phyloP scores from a whole-genome alignment of 1,284 basidiomycete species.

The Puccinia triticina region DNA sequence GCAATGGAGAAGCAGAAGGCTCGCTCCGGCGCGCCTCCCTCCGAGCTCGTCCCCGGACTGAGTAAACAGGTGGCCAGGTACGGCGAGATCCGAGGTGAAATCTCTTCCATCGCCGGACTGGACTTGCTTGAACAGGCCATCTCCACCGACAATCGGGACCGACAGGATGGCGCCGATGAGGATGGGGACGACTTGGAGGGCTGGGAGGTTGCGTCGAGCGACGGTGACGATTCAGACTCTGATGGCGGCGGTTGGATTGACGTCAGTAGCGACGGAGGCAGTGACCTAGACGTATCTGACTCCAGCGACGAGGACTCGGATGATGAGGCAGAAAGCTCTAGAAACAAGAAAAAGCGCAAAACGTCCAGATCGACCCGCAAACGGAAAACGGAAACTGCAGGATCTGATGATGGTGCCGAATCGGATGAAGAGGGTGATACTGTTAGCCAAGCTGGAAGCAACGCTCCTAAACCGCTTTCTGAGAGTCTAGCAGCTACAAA shows the following conservation, averaged over 20 bases:
- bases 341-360: slow-evolving; percentile 51
- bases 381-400: slow-evolving; percentile 47
- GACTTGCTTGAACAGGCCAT: slow-evolving; percentile 87
- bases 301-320: slow-evolving; percentile 76
- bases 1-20: slow-evolving; percentile 49
- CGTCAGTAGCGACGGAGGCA: slow-evolving; percentile 73
- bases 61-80: slow-evolving; percentile 53
- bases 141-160: slow-evolving; percentile 65
- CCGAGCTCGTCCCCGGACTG: slow-evolving; percentile 44
- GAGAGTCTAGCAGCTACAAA: slow-evolving; percentile 38
- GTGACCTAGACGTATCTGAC: slow-evolving; percentile 76
- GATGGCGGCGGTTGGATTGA: slow-evolving; percentile 78
- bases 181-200: slow-evolving; percentile 70
- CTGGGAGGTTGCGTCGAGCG: slow-evolving; percentile 84
- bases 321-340: slow-evolving; percentile 53
- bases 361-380: slow-evolving; percentile 41
- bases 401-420: slow-evolving; percentile 10
- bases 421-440: slow-evolving; percentile 30
- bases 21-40: slow-evolving; percentile 36
- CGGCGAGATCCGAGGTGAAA: slow-evolving; percentile 68
- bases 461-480: slow-evolving; percentile 20
- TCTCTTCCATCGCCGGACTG: slow-evolving; percentile 79
- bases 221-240: slow-evolving; percentile 61
- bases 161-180: slow-evolving; percentile 71
- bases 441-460: slow-evolving; percentile 44